A percentile compares a stretch with the other conserved stretches of the same genome.
Evolutionary conservation across 2,329 filamentous ascomycete genomes (phyloP).

Genomic region (Sphaceloma murrayae): DNA sequence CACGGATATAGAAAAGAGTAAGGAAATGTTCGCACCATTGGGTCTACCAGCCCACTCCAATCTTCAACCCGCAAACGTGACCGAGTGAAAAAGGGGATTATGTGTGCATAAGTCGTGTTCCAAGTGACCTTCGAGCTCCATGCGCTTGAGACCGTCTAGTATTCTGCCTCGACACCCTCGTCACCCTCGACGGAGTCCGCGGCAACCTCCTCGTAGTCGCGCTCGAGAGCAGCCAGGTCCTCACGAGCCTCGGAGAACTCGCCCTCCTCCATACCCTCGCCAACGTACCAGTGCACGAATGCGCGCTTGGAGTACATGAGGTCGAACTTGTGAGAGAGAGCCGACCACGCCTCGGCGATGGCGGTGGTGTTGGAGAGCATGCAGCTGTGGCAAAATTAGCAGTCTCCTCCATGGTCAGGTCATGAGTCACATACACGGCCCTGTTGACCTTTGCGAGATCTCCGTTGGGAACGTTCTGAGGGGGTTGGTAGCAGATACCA

Average conservation of each 20-base stretch:
- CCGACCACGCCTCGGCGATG: constrained; percentile 96
- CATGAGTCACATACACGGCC: constrained; percentile 67
- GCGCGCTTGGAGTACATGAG: constrained; percentile 99
- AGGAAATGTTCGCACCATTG: constrained; percentile 16
- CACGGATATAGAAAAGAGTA: constrained; percentile 2
- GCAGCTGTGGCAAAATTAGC: constrained; percentile 50
- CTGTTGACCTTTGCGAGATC: constrained; percentile 97
- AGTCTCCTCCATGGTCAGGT: no score
- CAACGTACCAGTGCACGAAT: constrained; percentile 99
- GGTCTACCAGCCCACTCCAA: constrained; percentile 18
- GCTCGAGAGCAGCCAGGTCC: constrained; percentile 93
- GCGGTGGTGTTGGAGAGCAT: constrained; percentile 99
- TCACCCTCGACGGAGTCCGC: constrained; percentile 86
- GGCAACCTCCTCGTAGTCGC: constrained; percentile 97
- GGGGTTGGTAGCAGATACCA: constrained; percentile 99
- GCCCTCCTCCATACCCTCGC: constrained; percentile 99
- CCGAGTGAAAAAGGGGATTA: constrained; percentile 19
- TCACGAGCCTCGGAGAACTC: constrained; percentile 99
- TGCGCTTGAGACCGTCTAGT: constrained; percentile 48
- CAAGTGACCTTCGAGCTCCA: constrained; percentile 7
- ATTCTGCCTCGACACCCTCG: constrained; percentile 78
- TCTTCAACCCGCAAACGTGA: constrained; percentile 18
- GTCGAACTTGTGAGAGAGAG: constrained; percentile 95
- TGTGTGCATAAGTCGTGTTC: constrained; percentile 16
- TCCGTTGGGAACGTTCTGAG: constrained; percentile 89